Evolutionary conservation across 139 green algal genomes (phyloP).

Genomic region (Micractinium conductrix): DNA sequence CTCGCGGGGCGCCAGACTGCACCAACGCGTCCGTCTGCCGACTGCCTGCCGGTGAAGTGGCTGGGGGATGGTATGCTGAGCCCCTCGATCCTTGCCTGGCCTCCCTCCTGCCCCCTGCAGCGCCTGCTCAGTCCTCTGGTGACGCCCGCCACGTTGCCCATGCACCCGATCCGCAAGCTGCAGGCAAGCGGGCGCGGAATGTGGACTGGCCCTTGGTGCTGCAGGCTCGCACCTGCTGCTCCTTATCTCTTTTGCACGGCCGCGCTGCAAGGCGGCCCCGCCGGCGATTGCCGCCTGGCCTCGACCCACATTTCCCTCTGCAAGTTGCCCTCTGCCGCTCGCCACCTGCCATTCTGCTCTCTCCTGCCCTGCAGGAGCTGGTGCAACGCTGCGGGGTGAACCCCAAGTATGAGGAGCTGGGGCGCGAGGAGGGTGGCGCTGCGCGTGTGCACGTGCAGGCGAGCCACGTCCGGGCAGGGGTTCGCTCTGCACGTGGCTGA

Average conservation of each 20-base stretch:
- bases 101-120: background rate
- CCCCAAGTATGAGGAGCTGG: conserved; percentile 22
- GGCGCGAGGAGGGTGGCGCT: background rate
- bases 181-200: background rate
- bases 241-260: too few relatives aligned
- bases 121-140: conserved; percentile 50
- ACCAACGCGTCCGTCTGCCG: background rate
- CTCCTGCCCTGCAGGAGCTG: conserved; percentile 27
- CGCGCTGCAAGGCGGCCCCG: background rate
- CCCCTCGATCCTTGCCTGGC: background rate
- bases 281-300: too few relatives aligned
- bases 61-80: too few relatives aligned
- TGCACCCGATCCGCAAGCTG: conserved; percentile 48
- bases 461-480: too few relatives aligned
- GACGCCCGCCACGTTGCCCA: conserved; percentile 43
- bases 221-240: too few relatives aligned
- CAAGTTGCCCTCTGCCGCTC: too few relatives aligned
- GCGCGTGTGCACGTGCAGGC: conserved; percentile 20
- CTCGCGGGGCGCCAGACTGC: too few relatives aligned
- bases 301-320: background rate
- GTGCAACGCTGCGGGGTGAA: conserved; percentile 30
- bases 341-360: too few relatives aligned
- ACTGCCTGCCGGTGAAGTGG: too few relatives aligned
- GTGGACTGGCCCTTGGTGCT: background rate
- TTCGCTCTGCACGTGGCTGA: background rate